Evolutionary conservation across 441 rosid species (phyloP).

Genomic region (Syzygium malaccense): DNA sequence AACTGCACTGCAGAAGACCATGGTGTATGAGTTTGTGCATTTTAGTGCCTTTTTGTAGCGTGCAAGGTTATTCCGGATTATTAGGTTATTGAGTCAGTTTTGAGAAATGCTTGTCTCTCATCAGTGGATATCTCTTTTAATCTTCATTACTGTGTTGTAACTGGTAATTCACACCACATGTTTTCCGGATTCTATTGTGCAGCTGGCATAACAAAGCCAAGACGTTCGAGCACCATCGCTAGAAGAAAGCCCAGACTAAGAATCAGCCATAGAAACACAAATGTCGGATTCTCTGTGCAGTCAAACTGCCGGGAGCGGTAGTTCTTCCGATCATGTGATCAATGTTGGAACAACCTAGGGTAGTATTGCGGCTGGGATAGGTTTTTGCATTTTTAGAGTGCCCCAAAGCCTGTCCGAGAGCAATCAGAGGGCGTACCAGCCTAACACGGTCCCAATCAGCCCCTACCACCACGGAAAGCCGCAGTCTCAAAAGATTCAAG

Average conservation of each 20-base stretch:
- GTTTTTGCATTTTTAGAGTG: too few relatives aligned
- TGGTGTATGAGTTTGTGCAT: not conserved
- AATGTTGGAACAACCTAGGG: too few relatives aligned
- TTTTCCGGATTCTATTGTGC: not conserved
- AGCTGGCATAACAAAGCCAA: conserved; percentile 90
- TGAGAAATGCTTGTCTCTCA: not conserved
- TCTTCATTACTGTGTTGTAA: not conserved
- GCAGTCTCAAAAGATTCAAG: too few relatives aligned
- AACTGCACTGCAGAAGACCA: not conserved
- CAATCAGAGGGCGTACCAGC: too few relatives aligned
- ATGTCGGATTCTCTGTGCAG: too few relatives aligned
- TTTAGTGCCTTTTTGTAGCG: not conserved
- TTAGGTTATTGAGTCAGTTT: not conserved
- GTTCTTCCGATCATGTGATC: too few relatives aligned
- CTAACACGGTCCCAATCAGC: too few relatives aligned
- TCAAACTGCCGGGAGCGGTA: too few relatives aligned
- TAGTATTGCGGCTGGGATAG: too few relatives aligned
- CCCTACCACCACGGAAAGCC: too few relatives aligned
- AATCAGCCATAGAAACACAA: conserved; percentile 66
- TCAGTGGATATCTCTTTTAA: not conserved
- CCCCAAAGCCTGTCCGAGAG: too few relatives aligned
- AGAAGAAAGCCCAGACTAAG: conserved; percentile 75
- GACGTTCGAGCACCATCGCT: conserved; percentile 76
- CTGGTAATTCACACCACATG: not conserved
- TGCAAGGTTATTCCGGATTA: not conserved